Evolutionary conservation across 2,329 filamentous ascomycete species (phyloP).

Genomic region (Fusarium chaquense): DNA sequence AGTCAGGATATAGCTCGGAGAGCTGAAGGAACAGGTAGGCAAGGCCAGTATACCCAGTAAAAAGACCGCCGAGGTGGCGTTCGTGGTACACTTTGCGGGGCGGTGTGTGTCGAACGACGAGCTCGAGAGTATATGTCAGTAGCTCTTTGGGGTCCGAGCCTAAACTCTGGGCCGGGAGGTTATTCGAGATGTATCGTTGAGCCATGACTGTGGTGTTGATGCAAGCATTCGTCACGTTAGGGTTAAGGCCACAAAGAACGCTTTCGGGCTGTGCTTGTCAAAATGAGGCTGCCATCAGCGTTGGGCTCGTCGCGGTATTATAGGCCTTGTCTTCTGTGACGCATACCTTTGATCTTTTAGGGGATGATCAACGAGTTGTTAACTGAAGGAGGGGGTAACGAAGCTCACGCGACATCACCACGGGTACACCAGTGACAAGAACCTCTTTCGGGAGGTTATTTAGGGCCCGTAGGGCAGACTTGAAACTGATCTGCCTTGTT

Average conservation of each 20-base stretch:
- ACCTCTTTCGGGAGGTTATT: not conserved
- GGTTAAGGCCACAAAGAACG: constrained; percentile 1
- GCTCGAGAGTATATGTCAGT: constrained; percentile 52
- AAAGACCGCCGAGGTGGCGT: constrained; percentile 60
- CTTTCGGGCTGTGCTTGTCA: constrained; percentile 12
- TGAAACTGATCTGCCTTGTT: constrained; percentile 21
- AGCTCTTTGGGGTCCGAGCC: constrained; percentile 46
- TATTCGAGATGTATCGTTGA: constrained; percentile 53
- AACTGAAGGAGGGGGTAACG: constrained; percentile 32
- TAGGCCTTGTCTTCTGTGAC: constrained; percentile 36
- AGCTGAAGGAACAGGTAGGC: constrained; percentile 67
- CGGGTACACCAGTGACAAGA: constrained; percentile 7
- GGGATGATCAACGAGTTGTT: constrained; percentile 37
- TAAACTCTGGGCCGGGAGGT: constrained; percentile 49
- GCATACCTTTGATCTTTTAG: constrained; percentile 37
- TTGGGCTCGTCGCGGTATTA: constrained; percentile 30
- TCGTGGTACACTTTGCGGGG: constrained; percentile 53
- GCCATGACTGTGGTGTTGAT: constrained; percentile 36
- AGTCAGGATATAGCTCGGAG: constrained; percentile 57
- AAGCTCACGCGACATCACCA: constrained; percentile 38
- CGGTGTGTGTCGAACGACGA: constrained; percentile 53
- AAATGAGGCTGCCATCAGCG: constrained; percentile 19
- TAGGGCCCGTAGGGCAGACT: not conserved
- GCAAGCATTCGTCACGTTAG: constrained; percentile 10
- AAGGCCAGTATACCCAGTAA: constrained; percentile 66